Percentiles rank a stretch among this genome's conserved stretches.
Evolutionary conservation across 2,329 filamentous ascomycete genomes (phyloP).

Genomic region (Penicillium capsulatum): DNA sequence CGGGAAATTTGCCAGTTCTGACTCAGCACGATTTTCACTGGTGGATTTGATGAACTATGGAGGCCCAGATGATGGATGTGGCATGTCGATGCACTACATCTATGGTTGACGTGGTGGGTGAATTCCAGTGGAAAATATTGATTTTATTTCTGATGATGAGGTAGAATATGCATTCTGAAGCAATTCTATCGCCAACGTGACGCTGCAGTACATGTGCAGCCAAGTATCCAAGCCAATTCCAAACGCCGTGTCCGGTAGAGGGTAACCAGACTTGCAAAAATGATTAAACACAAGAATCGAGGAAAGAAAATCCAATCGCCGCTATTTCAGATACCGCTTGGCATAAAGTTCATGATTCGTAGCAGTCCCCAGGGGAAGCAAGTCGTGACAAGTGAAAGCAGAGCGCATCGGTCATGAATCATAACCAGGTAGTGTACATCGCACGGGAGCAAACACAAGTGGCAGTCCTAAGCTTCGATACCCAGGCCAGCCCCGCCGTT

Average conservation of each 20-base stretch:
- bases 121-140: no score
- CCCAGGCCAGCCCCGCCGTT: conserved; percentile 53
- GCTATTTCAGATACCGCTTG: conserved; percentile 1
- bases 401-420: conserved; percentile 22
- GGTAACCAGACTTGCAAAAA: conserved; percentile 4
- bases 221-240: conserved; percentile 1
- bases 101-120: no score
- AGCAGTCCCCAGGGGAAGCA: conserved; percentile 8
- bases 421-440: conserved; percentile 17
- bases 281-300: no score
- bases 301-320: neutral
- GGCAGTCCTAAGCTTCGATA: conserved; percentile 43
- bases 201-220: no score
- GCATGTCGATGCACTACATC: no score
- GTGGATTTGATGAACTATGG: no score
- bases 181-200: conserved; percentile 3
- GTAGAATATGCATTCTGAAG: conserved; percentile 15
- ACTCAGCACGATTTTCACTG: conserved; percentile 9
- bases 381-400: conserved; percentile 17
- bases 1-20: conserved; percentile 21
- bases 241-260: conserved; percentile 18
- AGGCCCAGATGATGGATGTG: no score
- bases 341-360: conserved; percentile 19
- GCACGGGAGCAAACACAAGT: conserved; percentile 7
- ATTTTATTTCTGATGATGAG: conserved; percentile 20